Conservation (phyloP, 306 rosid species). For the Ormosia emarginata region DNA sequence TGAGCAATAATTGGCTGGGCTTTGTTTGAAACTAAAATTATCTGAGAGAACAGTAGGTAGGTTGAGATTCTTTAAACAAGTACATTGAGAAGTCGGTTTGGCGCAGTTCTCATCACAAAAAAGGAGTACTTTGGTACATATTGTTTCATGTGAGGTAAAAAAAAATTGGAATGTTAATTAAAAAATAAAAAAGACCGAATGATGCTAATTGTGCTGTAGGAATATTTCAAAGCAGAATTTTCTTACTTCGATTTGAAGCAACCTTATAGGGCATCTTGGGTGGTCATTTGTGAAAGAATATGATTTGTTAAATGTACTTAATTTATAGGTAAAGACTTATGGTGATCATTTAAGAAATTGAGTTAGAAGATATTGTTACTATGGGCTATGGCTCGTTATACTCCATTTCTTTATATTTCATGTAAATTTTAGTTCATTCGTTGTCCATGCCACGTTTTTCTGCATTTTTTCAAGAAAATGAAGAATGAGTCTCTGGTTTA, state of each 20-base stretch:
- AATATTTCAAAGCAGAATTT: not conserved
- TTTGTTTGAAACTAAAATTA: conserved; percentile 8
- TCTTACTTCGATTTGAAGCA: not conserved
- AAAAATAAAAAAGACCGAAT: not conserved
- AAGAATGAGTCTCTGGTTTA: not conserved
- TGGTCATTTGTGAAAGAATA: not conserved
- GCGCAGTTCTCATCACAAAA: no score
- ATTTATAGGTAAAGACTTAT: not conserved
- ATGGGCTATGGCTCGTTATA: not conserved
- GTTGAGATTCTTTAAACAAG: not conserved
- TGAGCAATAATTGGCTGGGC: not conserved
- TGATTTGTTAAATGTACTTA: not conserved
- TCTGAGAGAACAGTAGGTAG: not conserved
- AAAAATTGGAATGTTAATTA: no score
- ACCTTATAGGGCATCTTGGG: not conserved
- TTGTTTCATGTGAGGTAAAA: not conserved
- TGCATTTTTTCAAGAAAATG: not conserved
- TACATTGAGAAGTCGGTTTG: no score
- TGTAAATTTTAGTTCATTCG: not conserved
- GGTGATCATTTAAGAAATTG: not conserved
- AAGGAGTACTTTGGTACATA: no score
- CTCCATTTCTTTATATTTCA: not conserved
- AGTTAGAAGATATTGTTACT: not conserved
- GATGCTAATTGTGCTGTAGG: not conserved
- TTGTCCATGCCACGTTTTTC: not conserved